Percentiles rank a stretch among this genome's conserved stretches.
These are phyloP conservation scores for Cytospora mali DNA, from an alignment of 2,329 filamentous ascomycete genomes.

Conservation along the genomic window DNA sequence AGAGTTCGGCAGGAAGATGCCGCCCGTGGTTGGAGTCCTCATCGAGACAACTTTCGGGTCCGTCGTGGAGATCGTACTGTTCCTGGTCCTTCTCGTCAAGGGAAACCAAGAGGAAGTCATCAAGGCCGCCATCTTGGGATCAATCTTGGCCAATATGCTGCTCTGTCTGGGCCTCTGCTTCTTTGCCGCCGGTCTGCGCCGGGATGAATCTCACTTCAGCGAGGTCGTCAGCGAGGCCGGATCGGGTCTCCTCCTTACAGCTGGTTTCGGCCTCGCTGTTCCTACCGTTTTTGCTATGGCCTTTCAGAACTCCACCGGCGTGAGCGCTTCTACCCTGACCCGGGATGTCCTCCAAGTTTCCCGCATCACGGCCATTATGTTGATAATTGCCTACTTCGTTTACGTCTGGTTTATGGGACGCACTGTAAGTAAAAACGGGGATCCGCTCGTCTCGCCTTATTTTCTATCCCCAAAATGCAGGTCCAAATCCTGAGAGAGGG, in stretches of 20 bases:
- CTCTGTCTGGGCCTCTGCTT: constrained; percentile 82
- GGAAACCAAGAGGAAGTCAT: constrained; percentile 67
- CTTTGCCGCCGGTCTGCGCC: constrained; percentile 70
- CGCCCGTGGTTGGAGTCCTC: constrained; percentile 69
- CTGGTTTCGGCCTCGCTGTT: constrained; percentile 54
- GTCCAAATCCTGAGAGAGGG: background rate
- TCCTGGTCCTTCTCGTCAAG: constrained; percentile 69
- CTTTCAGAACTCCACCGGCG: constrained; percentile 7
- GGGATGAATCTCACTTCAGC: constrained; percentile 71
- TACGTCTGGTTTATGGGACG: constrained; percentile 60
- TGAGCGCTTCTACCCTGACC: constrained; percentile 35
- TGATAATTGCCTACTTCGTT: constrained; percentile 58
- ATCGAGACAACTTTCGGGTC: constrained; percentile 68
- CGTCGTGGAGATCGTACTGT: constrained; percentile 79
- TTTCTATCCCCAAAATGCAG: background rate
- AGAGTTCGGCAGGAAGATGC: constrained; percentile 73
- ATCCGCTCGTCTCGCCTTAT: background rate
- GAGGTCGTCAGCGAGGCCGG: constrained; percentile 78
- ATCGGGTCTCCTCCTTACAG: constrained; percentile 74
- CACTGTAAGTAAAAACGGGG: constrained; percentile 36
- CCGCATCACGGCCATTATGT: constrained; percentile 59
- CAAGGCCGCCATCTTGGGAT: constrained; percentile 80
- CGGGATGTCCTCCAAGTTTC: constrained; percentile 56
- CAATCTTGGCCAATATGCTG: constrained; percentile 79
- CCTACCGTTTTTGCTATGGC: constrained; percentile 34